Evolutionary conservation across 306 rosid species (phyloP).

Genomic region (Acacia confusa): DNA sequence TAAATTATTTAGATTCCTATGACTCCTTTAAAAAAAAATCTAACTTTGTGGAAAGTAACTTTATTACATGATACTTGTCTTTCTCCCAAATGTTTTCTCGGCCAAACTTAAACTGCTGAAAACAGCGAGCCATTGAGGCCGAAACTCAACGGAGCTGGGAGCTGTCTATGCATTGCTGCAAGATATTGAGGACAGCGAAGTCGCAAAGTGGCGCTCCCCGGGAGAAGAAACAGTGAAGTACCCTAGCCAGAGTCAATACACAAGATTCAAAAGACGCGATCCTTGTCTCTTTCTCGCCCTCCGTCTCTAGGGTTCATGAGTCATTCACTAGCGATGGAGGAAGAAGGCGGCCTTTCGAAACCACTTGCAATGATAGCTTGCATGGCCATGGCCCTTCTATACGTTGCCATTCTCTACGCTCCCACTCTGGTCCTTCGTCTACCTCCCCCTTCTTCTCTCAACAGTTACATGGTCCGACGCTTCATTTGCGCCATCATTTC

Average conservation of each 20-base stretch:
- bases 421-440: slow-evolving; percentile 80
- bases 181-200: background rate
- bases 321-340: slow-evolving; percentile 47
- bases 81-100: background rate
- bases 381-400: slow-evolving; percentile 65
- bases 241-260: background rate
- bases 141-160: background rate
- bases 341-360: slow-evolving; percentile 44
- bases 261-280: background rate
- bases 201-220: background rate
- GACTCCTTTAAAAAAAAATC: too few relatives aligned
- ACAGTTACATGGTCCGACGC: slow-evolving; percentile 67
- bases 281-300: background rate
- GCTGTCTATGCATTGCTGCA: background rate
- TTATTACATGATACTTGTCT: too few relatives aligned
- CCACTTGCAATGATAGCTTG: slow-evolving; percentile 52
- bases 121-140: background rate
- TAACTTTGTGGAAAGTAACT: too few relatives aligned
- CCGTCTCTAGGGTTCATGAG: slow-evolving; percentile 11
- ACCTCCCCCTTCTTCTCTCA: slow-evolving; percentile 70
- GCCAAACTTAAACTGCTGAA: background rate
- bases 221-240: background rate
- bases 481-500: slow-evolving; percentile 75
- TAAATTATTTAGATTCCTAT: too few relatives aligned
- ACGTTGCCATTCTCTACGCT: slow-evolving; percentile 71